Conservation (phyloP, 495 filamentous ascomycete species). For the Tuber brumale region DNA sequence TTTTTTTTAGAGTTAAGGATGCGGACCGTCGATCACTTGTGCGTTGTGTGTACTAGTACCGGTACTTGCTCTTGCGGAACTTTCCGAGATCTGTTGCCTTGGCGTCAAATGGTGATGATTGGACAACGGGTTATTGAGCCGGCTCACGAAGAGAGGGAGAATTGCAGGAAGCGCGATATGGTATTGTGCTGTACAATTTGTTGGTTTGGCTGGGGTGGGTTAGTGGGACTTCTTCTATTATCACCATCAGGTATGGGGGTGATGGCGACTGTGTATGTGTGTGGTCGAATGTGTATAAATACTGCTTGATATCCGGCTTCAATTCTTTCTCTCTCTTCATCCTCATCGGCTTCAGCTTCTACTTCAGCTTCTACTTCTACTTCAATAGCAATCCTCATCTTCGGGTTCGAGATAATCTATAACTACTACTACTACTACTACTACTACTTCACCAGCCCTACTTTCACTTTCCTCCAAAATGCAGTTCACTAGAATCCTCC, state of each 20-base stretch:
- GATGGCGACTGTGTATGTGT: neutral
- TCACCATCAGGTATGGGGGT: neutral
- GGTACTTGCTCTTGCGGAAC: neutral
- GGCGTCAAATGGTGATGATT: neutral
- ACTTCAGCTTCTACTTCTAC: neutral
- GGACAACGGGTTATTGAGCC: neutral
- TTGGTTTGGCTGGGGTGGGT: neutral
- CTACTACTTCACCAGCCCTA: neutral
- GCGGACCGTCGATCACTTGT: neutral
- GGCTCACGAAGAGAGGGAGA: neutral
- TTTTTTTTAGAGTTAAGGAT: neutral
- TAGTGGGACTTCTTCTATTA: neutral
- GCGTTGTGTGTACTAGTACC: no score
- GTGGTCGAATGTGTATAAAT: neutral
- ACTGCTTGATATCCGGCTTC: neutral
- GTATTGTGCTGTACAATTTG: neutral
- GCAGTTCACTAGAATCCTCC: neutral
- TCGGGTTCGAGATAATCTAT: neutral
- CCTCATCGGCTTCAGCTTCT: neutral
- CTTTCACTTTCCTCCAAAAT: neutral
- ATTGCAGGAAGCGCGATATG: neutral
- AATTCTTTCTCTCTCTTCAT: neutral
- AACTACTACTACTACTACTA: neutral
- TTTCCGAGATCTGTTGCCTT: neutral
- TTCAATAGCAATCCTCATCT: neutral